phyloP scores from a whole-genome alignment of 1,284 basidiomycete species.

The Pterula multifida region DNA sequence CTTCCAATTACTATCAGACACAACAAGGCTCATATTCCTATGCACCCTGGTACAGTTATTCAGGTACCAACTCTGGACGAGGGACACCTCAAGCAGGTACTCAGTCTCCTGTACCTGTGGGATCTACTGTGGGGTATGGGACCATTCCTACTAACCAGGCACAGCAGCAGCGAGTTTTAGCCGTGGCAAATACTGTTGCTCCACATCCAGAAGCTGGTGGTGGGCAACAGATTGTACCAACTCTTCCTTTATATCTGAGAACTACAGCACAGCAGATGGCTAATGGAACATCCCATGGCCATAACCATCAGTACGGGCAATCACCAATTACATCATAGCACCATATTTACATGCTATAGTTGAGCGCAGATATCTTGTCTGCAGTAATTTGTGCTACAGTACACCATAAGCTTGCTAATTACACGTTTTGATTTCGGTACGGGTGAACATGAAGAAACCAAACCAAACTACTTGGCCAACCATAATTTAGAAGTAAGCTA shows the following conservation, averaged over 20 bases:
- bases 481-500: no score
- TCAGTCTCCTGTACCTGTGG: conserved; percentile 14
- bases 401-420: no score
- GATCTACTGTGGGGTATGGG: conserved; percentile 20
- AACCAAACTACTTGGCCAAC: no score
- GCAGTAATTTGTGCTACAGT: no score
- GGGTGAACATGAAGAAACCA: no score
- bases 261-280: conserved; percentile 2
- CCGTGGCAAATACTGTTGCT: conserved; percentile 34
- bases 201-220: conserved; percentile 9
- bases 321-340: background rate
- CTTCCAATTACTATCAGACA: conserved; percentile 14
- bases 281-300: background rate
- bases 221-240: conserved; percentile 13
- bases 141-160: conserved; percentile 9
- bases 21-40: conserved; percentile 19
- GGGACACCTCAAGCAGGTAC: conserved; percentile 36
- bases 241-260: conserved; percentile 22
- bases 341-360: no score
- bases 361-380: no score
- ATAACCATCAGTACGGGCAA: background rate
- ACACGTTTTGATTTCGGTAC: no score
- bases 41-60: conserved; percentile 12
- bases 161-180: conserved; percentile 19
- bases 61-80: conserved; percentile 25